These are phyloP conservation scores for Marvania coccoides DNA, from an alignment of 139 green algal species.

Conservation along the genomic window DNA sequence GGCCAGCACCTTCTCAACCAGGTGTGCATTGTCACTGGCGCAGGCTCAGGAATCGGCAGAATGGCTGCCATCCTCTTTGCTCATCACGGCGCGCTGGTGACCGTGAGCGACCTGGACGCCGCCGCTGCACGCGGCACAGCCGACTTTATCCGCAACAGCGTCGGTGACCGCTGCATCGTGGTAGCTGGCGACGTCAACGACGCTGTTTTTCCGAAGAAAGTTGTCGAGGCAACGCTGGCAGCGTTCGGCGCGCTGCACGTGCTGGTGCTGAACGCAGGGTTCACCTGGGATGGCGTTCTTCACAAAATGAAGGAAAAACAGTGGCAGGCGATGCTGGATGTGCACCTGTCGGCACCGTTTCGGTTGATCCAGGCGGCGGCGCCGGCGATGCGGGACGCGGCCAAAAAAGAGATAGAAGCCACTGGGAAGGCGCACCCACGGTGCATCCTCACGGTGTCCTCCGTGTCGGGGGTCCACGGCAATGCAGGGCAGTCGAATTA, in stretches of 20 bases:
- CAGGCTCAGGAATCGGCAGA: constrained; percentile 67
- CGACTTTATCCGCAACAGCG: constrained; percentile 27
- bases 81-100: constrained; percentile 55
- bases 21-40: constrained; percentile 74
- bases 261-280: constrained; percentile 72
- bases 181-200: constrained; percentile 65
- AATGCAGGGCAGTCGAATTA: constrained; percentile 35
- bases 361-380: constrained; percentile 55
- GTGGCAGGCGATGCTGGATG: constrained; percentile 73
- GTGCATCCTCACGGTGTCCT: constrained; percentile 80
- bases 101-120: constrained; percentile 64
- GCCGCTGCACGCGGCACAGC: constrained; percentile 39
- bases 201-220: constrained; percentile 29
- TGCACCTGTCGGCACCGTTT: constrained; percentile 81
- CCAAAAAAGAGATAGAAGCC: constrained; percentile 51
- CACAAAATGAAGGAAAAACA: constrained; percentile 74
- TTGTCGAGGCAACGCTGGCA: constrained; percentile 44
- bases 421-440: constrained; percentile 32
- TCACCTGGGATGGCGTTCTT: constrained; percentile 82
- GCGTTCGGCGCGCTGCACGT: constrained; percentile 48
- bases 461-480: constrained; percentile 59
- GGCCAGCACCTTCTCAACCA: constrained; percentile 19
- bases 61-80: constrained; percentile 61
- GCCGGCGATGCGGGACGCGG: constrained; percentile 61
- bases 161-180: constrained; percentile 14